Percentiles rank a stretch among this genome's conserved stretches.
phyloP scores from a whole-genome alignment of 2,329 filamentous ascomycete genomes.

The Fusarium graminum region DNA sequence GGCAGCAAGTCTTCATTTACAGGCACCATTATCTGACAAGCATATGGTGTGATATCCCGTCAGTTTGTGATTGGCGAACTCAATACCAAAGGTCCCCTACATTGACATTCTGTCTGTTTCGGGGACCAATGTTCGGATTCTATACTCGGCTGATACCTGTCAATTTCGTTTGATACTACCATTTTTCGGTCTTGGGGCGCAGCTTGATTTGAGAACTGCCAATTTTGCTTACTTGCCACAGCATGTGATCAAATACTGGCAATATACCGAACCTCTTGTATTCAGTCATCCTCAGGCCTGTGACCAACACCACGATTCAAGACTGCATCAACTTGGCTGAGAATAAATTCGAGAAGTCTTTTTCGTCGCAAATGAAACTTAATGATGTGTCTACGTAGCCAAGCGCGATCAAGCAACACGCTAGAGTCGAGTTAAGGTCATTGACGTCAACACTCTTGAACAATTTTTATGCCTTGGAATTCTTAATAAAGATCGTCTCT shows the following conservation, averaged over 20 bases:
- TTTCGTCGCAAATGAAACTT: not conserved
- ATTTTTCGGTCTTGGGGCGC: no score
- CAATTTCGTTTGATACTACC: no score
- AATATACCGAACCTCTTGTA: no score
- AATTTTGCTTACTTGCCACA: no score
- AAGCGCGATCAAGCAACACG: not conserved
- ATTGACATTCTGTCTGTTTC: not conserved
- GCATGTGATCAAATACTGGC: no score
- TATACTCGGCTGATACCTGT: not conserved
- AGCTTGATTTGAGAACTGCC: no score
- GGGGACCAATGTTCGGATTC: not conserved
- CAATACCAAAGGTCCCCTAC: not conserved
- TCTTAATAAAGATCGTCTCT: not conserved
- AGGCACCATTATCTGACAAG: conserved; percentile 9
- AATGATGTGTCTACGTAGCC: not conserved
- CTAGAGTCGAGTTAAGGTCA: conserved; percentile 4
- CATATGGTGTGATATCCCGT: not conserved
- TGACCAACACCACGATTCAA: no score
- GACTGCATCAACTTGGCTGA: not conserved
- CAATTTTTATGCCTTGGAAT: not conserved
- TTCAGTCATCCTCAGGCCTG: no score
- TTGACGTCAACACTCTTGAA: conserved; percentile 25
- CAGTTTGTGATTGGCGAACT: not conserved
- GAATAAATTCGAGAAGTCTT: not conserved
- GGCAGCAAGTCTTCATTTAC: not conserved